Evolutionary conservation across 768 basidiomycete species (phyloP).

Genomic region (Auriscalpium vulgare): DNA sequence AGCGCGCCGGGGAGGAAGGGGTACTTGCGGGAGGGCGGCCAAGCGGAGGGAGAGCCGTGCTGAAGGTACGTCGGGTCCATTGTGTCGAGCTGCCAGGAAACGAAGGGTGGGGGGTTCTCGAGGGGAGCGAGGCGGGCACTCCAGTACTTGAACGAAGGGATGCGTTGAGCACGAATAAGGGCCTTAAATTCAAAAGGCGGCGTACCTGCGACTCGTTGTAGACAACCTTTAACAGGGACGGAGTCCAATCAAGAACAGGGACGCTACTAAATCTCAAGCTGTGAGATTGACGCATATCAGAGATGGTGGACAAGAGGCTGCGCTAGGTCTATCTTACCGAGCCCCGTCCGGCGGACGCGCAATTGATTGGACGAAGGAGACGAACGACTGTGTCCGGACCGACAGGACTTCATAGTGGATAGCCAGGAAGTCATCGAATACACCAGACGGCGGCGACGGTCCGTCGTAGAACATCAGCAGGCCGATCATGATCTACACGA

Average conservation of each 20-base stretch:
- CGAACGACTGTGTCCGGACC: background rate
- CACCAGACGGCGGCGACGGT: constrained; percentile 7
- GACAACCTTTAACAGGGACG: background rate
- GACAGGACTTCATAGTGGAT: background rate
- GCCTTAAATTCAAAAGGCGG: background rate
- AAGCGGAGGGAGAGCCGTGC: constrained; percentile 5
- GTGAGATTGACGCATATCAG: background rate
- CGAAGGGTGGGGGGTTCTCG: background rate
- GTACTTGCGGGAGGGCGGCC: constrained; percentile 3
- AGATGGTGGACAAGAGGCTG: background rate
- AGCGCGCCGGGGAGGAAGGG: background rate
- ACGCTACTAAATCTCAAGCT: background rate
- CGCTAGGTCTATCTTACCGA: background rate
- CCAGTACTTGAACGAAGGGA: background rate
- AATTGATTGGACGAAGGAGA: background rate
- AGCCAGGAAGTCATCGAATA: constrained; percentile 15
- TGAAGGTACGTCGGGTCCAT: background rate
- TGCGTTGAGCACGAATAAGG: background rate
- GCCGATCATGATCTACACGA: background rate
- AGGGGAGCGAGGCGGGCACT: background rate
- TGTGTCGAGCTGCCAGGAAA: background rate
- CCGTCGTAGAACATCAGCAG: constrained; percentile 14
- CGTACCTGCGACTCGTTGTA: background rate
- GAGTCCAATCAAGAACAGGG: background rate
- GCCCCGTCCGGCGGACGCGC: background rate